These are phyloP conservation scores for Nelumbo lutea DNA, from an alignment of 164 flowering plant species.

Conservation along the genomic window DNA sequence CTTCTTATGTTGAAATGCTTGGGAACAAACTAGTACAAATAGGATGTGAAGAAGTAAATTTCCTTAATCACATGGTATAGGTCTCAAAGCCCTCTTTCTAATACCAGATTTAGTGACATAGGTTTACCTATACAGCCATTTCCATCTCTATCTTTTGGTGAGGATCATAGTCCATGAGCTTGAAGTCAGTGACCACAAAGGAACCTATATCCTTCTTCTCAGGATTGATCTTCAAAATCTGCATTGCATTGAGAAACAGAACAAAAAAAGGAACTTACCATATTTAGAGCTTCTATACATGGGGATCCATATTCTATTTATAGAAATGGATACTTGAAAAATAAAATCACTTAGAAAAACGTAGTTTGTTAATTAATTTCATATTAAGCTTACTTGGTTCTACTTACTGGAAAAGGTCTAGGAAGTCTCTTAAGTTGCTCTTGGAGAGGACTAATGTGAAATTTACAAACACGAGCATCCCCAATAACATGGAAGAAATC, in stretches of 20 bases:
- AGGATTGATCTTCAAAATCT: conserved; percentile 78
- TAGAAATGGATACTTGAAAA: no score
- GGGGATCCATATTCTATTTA: no score
- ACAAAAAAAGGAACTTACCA: background rate
- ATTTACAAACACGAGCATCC: conserved; percentile 84
- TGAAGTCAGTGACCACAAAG: conserved; percentile 68
- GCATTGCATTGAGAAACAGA: conserved; percentile 12
- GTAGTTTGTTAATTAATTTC: background rate
- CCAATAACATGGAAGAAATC: conserved; percentile 85
- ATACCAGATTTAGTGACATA: no score
- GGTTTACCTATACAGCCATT: conserved; percentile 58
- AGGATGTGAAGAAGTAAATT: no score
- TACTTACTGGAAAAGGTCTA: conserved; percentile 79
- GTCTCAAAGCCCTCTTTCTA: no score
- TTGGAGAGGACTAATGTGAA: conserved; percentile 72
- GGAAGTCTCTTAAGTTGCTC: conserved; percentile 85
- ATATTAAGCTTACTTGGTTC: background rate
- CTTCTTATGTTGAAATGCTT: no score
- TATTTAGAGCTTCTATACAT: no score
- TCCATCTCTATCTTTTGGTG: conserved; percentile 83
- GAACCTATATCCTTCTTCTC: conserved; percentile 74
- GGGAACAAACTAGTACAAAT: no score
- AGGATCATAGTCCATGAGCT: conserved; percentile 78
- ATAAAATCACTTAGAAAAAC: background rate
- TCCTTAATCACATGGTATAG: no score